A percentile compares a stretch with the other conserved stretches of the same genome.
phyloP scores from a whole-genome alignment of 352 stramenopile species.

The Phytophthora hybrid region DNA sequence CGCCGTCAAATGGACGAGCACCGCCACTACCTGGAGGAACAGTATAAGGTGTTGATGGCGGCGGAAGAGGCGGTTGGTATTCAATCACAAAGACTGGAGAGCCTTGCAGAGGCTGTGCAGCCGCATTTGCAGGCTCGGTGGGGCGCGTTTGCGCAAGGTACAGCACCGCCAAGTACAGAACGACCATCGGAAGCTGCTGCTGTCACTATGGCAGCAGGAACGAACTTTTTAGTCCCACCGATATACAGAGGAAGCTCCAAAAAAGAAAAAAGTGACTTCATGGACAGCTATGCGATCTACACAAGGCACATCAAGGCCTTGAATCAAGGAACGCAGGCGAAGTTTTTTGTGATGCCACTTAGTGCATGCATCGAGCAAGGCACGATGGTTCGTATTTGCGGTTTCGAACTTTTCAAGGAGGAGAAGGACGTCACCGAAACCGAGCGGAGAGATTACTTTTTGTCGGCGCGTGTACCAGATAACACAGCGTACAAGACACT shows the following conservation, averaged over 20 bases:
- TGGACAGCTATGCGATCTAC: conserved; percentile 27
- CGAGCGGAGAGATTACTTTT: not conserved
- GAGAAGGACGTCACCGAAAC: conserved; percentile 3
- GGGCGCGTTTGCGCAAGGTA: too few species aligned
- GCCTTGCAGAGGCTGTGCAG: conserved; percentile 4
- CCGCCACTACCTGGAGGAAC: conserved; percentile 11
- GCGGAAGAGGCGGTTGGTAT: conserved; percentile 10
- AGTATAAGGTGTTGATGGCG: conserved; percentile 18
- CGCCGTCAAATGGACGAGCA: conserved; percentile 23
- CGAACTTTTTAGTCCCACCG: conserved; percentile 8
- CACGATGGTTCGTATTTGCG: conserved; percentile 2
- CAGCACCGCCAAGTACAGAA: too few species aligned
- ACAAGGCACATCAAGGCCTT: conserved; percentile 12
- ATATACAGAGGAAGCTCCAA: conserved; percentile 24
- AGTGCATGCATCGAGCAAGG: conserved; percentile 6
- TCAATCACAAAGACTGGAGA: conserved; percentile 12
- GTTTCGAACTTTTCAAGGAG: conserved; percentile 1
- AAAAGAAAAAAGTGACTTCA: conserved; percentile 13
- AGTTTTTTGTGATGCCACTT: not conserved
- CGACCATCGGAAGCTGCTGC: too few species aligned
- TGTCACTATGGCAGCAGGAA: conserved; percentile 11
- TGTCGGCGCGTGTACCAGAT: not conserved
- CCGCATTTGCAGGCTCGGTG: conserved; percentile 15
- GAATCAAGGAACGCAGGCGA: conserved; percentile 8
- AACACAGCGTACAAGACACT: not conserved